These are phyloP conservation scores for Trichosanthes truncata DNA, from an alignment of 306 rosid species.

Conservation along the genomic window DNA sequence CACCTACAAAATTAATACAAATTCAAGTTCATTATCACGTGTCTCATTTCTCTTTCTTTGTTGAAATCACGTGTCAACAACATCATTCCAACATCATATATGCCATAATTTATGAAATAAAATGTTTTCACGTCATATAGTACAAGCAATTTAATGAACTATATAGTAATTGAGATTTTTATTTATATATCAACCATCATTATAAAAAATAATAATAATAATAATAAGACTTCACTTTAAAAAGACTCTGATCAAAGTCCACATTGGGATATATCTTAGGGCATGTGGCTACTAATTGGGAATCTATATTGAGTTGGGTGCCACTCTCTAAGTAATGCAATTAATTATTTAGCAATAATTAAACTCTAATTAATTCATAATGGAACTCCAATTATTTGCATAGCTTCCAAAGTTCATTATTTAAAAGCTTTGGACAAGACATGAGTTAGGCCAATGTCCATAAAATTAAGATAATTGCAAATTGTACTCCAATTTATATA, in stretches of 20 bases:
- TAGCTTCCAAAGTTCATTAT: background rate
- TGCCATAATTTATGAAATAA: background rate
- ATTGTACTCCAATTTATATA: background rate
- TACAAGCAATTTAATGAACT: background rate
- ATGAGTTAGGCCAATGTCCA: background rate
- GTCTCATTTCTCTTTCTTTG: too few relatives aligned
- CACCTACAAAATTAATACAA: too few relatives aligned
- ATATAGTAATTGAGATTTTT: background rate
- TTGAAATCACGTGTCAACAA: too few relatives aligned
- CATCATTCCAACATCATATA: background rate
- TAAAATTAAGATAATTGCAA: background rate
- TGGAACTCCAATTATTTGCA: slow-evolving; percentile 3
- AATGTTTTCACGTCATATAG: background rate
- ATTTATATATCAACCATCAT: background rate
- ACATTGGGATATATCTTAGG: background rate
- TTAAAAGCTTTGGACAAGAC: background rate
- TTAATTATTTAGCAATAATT: background rate
- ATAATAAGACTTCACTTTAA: background rate
- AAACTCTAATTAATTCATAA: background rate
- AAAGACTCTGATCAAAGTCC: background rate
- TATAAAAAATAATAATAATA: too few relatives aligned
- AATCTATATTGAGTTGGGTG: slow-evolving; percentile 2
- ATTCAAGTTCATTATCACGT: too few relatives aligned
- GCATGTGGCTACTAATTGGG: background rate
- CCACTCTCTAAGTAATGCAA: background rate